Percentiles rank a stretch among this genome's conserved stretches.
Evolutionary conservation across 768 basidiomycete species (phyloP).

Genomic region (Strobilomyces echinocephalus): DNA sequence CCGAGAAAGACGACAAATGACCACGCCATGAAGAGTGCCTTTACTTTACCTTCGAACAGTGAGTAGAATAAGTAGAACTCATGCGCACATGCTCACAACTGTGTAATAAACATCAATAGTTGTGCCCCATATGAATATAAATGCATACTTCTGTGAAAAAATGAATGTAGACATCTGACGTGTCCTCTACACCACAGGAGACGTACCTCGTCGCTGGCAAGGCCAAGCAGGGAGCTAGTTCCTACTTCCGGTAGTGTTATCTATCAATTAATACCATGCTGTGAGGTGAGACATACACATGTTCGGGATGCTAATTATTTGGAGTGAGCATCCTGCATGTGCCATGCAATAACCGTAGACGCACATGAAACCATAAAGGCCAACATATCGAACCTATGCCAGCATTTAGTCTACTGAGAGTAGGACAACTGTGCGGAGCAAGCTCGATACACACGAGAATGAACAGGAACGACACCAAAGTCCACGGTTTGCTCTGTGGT

Average conservation of each 20-base stretch:
- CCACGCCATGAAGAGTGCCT: not conserved
- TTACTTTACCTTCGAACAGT: not conserved
- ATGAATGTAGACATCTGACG: not conserved
- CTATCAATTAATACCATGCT: not conserved
- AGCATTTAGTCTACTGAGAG: not conserved
- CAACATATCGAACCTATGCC: not conserved
- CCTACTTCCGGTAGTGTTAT: not conserved
- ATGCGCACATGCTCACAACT: constrained; percentile 2
- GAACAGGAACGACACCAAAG: not conserved
- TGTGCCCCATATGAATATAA: not conserved
- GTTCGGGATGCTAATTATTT: not conserved
- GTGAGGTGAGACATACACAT: not conserved
- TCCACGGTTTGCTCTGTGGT: not conserved
- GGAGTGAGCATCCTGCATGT: not conserved
- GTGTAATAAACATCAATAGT: not conserved
- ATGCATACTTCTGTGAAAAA: constrained; percentile 1
- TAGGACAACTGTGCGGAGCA: not conserved
- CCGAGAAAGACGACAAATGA: not conserved
- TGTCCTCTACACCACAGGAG: not conserved
- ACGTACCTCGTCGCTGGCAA: constrained; percentile 2
- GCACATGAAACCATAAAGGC: not conserved
- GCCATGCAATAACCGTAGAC: not conserved
- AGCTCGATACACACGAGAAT: not conserved
- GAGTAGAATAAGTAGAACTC: not conserved
- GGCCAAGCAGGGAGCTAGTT: constrained; percentile 1